Conservation (phyloP, 192 early-diverging fungal genomes). For the Coemansia sp. region DNA sequence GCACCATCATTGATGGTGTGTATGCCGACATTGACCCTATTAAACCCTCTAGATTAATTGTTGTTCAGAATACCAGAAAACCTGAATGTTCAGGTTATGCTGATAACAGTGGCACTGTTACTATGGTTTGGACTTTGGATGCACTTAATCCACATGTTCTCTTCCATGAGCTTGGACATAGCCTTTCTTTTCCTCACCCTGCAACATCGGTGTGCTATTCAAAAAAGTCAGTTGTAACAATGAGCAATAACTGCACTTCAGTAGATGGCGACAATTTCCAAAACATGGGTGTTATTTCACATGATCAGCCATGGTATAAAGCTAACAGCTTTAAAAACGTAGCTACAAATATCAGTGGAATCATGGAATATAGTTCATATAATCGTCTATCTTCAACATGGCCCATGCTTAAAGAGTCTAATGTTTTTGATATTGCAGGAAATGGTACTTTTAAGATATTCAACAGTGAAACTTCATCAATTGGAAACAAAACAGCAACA, state of each 20-base stretch:
- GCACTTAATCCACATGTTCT: constrained; percentile 5
- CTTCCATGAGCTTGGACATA: constrained; percentile 2
- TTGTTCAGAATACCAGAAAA: neutral
- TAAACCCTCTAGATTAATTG: neutral
- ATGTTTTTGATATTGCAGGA: neutral
- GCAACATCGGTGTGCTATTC: neutral
- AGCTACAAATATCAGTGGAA: neutral
- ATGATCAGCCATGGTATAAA: neutral
- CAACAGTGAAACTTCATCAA: neutral
- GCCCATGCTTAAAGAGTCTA: constrained; percentile 1
- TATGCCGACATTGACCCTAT: neutral
- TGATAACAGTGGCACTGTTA: neutral
- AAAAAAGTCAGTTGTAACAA: neutral
- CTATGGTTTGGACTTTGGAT: constrained; percentile 5
- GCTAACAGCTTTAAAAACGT: neutral
- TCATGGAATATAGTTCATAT: neutral
- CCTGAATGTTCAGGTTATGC: constrained; percentile 1
- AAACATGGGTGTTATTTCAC: constrained; percentile 2
- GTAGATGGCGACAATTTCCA: neutral
- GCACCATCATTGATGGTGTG: neutral
- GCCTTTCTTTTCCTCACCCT: constrained; percentile 1
- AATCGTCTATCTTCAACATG: neutral
- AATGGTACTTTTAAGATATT: neutral
- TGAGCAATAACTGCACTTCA: constrained; percentile 5
- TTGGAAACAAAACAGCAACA: neutral